Base-by-base conservation (phyloP, 306 rosid genomes). In the Betula pendula region DNA sequence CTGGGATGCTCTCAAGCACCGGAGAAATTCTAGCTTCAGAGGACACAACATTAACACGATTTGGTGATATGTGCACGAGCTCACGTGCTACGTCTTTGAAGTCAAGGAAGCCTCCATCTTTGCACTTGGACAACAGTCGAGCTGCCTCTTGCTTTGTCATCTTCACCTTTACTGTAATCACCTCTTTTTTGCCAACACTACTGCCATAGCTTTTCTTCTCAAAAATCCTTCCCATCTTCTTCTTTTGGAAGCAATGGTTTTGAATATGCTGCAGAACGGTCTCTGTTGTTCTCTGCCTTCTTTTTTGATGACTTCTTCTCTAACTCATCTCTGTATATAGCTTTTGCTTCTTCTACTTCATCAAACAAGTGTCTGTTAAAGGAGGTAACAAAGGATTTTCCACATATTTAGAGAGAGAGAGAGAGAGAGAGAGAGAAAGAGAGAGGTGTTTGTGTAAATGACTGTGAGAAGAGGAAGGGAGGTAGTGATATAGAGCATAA, bases 71-170 rank as follows among this genome's bases (percentile, higher is more conserved):
- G 0, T 59, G 33, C 0, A 52, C 53, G 44, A 91, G 87, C 79
- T 73, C 82, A 15, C 9, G 48, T 9, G 88, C 89, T 33, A 87
- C 84, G 44, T 91, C 93, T 12, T 80, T 81, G 82, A 89, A 87
- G 1, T 83, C 82, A 47, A 91, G 87, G 40, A 79, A 53, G 2
- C 90, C 89, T 77, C 93, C 93, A 65, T 82, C 80, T 62, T 86
- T 91, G 86, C 88, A 82, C 59, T 77, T 86, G 11, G 92, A 84
- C 15, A 91, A 70, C 63, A 91, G 63, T 48, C 85, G 70, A n/a
- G 82, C 75, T 0, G 94, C 97, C 79, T 91, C 92, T 80, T 87
- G 74, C 81, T 82, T 91, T 56, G 97, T 91, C 94, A 91, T 89
- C 85, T 50, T 86, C 2, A 91, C 85, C 75, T 87, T 91, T 51